phyloP scores from a whole-genome alignment of 78 protist species.

The Dictyostelium firmibasis region DNA sequence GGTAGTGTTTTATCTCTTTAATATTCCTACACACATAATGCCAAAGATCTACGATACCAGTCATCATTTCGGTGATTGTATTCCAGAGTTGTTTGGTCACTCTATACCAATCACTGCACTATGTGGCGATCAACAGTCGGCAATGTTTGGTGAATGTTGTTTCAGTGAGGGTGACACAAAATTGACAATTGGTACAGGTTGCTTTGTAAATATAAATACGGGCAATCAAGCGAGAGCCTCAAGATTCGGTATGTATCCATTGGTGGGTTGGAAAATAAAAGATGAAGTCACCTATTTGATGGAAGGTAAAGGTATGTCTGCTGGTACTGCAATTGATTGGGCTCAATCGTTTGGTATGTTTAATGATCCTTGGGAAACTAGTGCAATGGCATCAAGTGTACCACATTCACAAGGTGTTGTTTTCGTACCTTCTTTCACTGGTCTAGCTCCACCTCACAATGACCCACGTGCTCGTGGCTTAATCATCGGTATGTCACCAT shows the following conservation, averaged over 20 bases:
- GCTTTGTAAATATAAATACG: conserved; percentile 76
- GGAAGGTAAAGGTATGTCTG: conserved; percentile 79
- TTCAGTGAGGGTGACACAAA: conserved; percentile 68
- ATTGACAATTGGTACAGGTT: conserved; percentile 79
- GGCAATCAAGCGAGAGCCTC: conserved; percentile 51
- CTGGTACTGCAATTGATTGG: conserved; percentile 75
- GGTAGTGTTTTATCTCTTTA: conserved; percentile 48
- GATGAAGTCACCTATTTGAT: conserved; percentile 28
- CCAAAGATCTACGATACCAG: conserved; percentile 65
- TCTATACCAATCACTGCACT: conserved; percentile 52
- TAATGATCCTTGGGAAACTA: conserved; percentile 47
- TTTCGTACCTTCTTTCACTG: conserved; percentile 76
- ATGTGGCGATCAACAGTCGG: conserved; percentile 78
- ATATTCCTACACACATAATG: conserved; percentile 56
- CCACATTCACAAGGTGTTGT: conserved; percentile 77
- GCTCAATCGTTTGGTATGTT: conserved; percentile 66
- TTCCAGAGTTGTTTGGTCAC: conserved; percentile 36
- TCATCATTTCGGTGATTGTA: conserved; percentile 38
- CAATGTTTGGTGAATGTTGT: conserved; percentile 85
- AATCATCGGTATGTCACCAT: conserved; percentile 72
- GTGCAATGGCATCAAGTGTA: conserved; percentile 37
- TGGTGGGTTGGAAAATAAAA: conserved; percentile 74
- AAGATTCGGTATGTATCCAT: conserved; percentile 72
- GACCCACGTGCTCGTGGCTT: conserved; percentile 74
- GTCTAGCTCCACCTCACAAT: conserved; percentile 76